Percentiles rank a stretch among this genome's conserved stretches.
These are phyloP conservation scores for Pythium oligandrum DNA, from an alignment of 352 stramenopile genomes.

Conservation along the genomic window DNA sequence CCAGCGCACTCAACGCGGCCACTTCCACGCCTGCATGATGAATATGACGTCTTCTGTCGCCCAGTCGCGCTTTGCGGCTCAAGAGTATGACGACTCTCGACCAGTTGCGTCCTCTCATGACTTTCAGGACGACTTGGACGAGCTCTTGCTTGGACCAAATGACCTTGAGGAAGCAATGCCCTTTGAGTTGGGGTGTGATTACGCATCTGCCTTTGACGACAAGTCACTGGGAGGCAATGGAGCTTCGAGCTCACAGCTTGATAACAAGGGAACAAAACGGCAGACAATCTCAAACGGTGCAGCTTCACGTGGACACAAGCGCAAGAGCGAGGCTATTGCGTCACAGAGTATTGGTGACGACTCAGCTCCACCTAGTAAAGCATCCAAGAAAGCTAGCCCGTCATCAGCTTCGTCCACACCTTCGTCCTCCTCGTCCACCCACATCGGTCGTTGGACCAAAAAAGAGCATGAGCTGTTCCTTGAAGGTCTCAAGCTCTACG, in stretches of 20 bases:
- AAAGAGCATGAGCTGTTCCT: slow-evolving; percentile 87
- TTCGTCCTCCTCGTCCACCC: slow-evolving; percentile 12
- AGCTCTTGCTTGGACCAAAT: slow-evolving; percentile 26
- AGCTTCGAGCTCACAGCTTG: no score
- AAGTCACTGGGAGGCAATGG: slow-evolving; percentile 17
- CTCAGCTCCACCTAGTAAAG: no score
- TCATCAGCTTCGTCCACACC: no score
- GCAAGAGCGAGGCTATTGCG: slow-evolving; percentile 13
- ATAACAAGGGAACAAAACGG: neutral
- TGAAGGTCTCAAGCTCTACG: slow-evolving; percentile 78
- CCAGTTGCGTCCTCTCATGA: neutral
- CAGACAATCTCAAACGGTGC: neutral
- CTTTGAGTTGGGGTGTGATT: slow-evolving; percentile 40
- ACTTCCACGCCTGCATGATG: no score
- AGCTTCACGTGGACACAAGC: slow-evolving; percentile 16
- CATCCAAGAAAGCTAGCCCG: no score
- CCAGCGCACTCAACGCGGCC: no score
- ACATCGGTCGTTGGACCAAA: slow-evolving; percentile 87
- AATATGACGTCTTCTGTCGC: no score
- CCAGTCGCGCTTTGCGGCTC: slow-evolving; percentile 1
- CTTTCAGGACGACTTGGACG: slow-evolving; percentile 27
- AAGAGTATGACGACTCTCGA: neutral
- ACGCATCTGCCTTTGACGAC: slow-evolving; percentile 31
- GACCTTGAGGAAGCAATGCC: slow-evolving; percentile 25
- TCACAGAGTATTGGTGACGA: no score